Base-by-base conservation (phyloP, 352 stramenopile species). In the Pythium insidiosum region DNA sequence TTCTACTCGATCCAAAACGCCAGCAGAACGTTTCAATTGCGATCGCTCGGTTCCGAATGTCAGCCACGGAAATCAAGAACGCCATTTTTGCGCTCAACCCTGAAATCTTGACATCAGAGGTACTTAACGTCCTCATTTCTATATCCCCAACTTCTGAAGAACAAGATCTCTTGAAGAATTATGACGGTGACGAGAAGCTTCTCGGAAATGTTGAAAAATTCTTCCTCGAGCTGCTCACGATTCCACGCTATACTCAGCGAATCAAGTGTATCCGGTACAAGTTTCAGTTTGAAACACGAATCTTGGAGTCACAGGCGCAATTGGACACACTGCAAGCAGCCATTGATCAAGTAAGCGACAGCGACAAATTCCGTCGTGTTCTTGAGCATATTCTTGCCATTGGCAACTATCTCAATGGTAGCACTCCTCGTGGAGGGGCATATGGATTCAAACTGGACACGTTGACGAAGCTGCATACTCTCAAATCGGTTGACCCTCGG, bases 1-100 rank as follows among this genome's bases (percentile, higher is more conserved):
- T 91, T 19, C 66, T 98, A 13, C 88, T 99, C 38, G 95, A 99
- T 54, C 76, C 88, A 2, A 98, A 99, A 63, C 81, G 91, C 20
- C 89, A 96, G 29, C 96, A 99, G 63, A 98, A 98, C 71, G 93
- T 97, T 1, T 95, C 90, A n/a, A 99, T 99, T 31, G 94, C 96
- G 15, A 92, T 99, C 41, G 93, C 92, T 21, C 84, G 94, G 25
- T 88, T 98, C 38, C 87, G 96, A 25, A 96, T 99, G 76, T 94
- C 82, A 44, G 77, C 80, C 0, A 53, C 70, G 1, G 80, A 95
- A 46, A 88, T 96, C 39, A 88, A 92, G 42, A 70, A 75, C 9
- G 84, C 84, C 16, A 88, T 96, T 20, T 87, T 93, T 21, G 60
- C 68, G 10, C 61, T 96, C 9, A 78, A 96, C 51, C 63, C 66